Evolutionary conservation across 805 yeast genomes (phyloP), one percentile per base, ranked within the genome.

Genomic region (Candida morakotiae): DNA sequence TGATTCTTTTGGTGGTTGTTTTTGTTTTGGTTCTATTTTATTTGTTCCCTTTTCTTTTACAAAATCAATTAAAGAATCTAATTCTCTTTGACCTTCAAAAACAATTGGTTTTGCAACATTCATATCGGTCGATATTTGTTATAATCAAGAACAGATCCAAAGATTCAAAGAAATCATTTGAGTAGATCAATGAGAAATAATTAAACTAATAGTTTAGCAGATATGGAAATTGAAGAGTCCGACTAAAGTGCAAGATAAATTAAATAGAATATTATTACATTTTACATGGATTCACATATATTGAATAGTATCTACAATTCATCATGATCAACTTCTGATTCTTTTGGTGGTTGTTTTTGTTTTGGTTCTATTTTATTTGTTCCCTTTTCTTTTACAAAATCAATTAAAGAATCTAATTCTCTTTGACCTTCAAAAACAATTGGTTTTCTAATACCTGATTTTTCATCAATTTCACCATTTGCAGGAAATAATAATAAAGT

Each of bases 401-500:
- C 65, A 44, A 83, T 71, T 48, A 93, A 71, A 21, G 73, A 67
- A 51, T 83, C 87, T 39, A 87, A 64, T 34, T 81, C 81, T 74
- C 98, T 87, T 34, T 73, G 68, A 44, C 87, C 85, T 40, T 71
- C 66, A 67, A 71, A 89, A 27, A 69, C 64, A 42, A 88, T 61
- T 45, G 85, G 84, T 42, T 55, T 45, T 62, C 71, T 67, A 45
- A 67, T 45, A 26, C 73, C 73, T 23, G 71, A 61, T 47, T 55
- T 52, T 39, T 58, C 62, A 49, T 68, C 71, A 27, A 63, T 43
- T 40, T 60, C 60, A 41, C 71, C 73, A 46, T 67, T 60, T 46
- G 96, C 98, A 54, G 96, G 96, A 73, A 81, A 93, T 41, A 91
- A 74, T 56, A 83, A 75, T 51, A 93, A 69, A 39, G 97, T 91